phyloP scores from a whole-genome alignment of 2,329 filamentous ascomycete species.

The Microdochium bolleyi region DNA sequence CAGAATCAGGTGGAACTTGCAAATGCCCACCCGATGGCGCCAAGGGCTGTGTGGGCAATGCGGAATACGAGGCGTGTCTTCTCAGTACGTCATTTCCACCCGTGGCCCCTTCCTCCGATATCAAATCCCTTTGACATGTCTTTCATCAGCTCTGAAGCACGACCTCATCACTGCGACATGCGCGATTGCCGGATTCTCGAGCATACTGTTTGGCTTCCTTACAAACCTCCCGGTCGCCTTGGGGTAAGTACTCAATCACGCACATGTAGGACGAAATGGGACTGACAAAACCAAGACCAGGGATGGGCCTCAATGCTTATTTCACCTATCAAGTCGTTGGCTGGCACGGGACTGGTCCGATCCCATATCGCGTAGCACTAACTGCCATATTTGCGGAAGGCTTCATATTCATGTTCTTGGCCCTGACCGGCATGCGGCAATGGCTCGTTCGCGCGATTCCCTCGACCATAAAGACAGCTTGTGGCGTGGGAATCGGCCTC shows the following conservation, averaged over 20 bases:
- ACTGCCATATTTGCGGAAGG: conserved; percentile 59
- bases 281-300: conserved; percentile 25
- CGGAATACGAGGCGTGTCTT: conserved; percentile 35
- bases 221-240: conserved; percentile 74
- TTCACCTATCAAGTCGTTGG: conserved; percentile 62
- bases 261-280: conserved; percentile 23
- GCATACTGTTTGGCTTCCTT: conserved; percentile 69
- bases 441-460: conserved; percentile 63
- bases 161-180: conserved; percentile 79
- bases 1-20: conserved; percentile 71
- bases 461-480: conserved; percentile 56
- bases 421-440: conserved; percentile 62
- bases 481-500: conserved; percentile 56
- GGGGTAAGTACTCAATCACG: conserved; percentile 42
- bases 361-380: conserved; percentile 52
- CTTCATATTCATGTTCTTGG: conserved; percentile 55
- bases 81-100: conserved; percentile 25
- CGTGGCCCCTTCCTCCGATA: not conserved
- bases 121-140: conserved; percentile 5
- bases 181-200: conserved; percentile 68
- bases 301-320: conserved; percentile 62
- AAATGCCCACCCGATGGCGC: conserved; percentile 42
- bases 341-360: conserved; percentile 44
- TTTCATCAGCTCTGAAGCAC: conserved; percentile 49
- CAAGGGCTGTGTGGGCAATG: conserved; percentile 38